Evolutionary conservation across 129 eudicot species (phyloP), one percentile per base, ranked within the genome.

Genomic region (Sambucus nigra): DNA sequence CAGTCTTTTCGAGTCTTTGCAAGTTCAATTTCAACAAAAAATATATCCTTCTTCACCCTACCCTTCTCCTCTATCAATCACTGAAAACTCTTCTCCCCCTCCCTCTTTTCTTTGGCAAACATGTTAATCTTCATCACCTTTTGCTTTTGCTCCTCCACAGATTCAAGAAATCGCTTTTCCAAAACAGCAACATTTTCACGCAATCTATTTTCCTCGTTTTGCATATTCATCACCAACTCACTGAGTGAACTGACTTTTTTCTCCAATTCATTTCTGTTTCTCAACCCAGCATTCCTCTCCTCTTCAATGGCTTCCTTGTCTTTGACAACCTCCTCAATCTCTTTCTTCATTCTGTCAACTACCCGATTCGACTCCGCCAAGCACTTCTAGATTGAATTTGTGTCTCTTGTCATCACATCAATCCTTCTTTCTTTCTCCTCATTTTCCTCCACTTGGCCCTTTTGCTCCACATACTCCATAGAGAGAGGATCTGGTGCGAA

Each of bases 21-120:
- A 22, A 79, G 68, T 6, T 72, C 35, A 9, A 59, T 76, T 57
- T 84, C 81, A 25, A 66, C 23, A 18, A 29, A 40, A 38, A 58
- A 53, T 41, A 78, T 71, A 7, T 76, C 79, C 7, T 69, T 53
- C 69, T 59, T 65, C 62, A 65, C 32, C 61, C 51, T 55, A 49
- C 32, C 39, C 74, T 84, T 89, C 56, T 66, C 64, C 16, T n/a
- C 79, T 41, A 55, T 22, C 60, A 81, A 49, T 0, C 51, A 59
- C 66, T 56, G 46, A 31, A 76, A 14, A 6, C 19, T 65, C 57
- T 21, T 57, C 47, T 68, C 74, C 24, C 18, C 40, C 67, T 65
- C 73, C 47, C 69, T 58, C 57, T 69, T 81, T 25, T 81, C 95
- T 38, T 70, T 63, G 64, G 70, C 61, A 72, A 82, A 71, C 2